Percentiles rank a stretch among this genome's conserved stretches.
Conservation (phyloP, 2,329 filamentous ascomycete species). For the Gnomoniopsis smithogilvyi region DNA sequence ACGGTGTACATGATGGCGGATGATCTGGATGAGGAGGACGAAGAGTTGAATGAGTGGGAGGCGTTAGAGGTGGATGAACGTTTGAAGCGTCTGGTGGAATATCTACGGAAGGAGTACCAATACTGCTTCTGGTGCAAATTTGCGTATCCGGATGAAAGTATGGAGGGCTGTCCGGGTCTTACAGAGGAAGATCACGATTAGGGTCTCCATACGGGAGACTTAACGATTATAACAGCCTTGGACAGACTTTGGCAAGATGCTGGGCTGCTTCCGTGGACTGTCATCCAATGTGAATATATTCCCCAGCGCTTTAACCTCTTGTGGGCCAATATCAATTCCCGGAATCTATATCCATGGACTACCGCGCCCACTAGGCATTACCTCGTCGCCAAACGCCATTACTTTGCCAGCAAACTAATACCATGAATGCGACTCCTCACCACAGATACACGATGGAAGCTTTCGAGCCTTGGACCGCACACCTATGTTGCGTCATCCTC, state of each 20-base stretch:
- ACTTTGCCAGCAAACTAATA: not conserved
- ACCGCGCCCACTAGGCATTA: not conserved
- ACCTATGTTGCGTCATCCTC: slow-evolving; percentile 42
- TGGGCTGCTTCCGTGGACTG: too few relatives aligned
- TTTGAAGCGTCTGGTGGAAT: slow-evolving; percentile 62
- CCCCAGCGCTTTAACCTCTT: too few relatives aligned
- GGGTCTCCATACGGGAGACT: not conserved
- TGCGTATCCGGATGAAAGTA: slow-evolving; percentile 65
- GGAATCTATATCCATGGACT: too few relatives aligned
- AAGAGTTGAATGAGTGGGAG: slow-evolving; percentile 78
- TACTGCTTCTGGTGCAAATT: slow-evolving; percentile 99
- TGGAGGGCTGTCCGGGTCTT: slow-evolving; percentile 87
- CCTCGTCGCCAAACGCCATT: not conserved
- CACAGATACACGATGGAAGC: not conserved
- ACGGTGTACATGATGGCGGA: slow-evolving; percentile 59
- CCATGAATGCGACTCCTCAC: not conserved
- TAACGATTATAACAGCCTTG: not conserved
- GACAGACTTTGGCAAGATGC: not conserved
- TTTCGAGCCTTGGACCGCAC: not conserved
- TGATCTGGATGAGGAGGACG: slow-evolving; percentile 73
- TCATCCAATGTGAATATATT: too few relatives aligned
- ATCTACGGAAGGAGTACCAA: slow-evolving; percentile 66
- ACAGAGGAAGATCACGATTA: slow-evolving; percentile 79
- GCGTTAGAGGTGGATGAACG: slow-evolving; percentile 63
- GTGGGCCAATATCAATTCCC: too few relatives aligned